Evolutionary conservation across 441 rosid genomes (phyloP).

Genomic region (Biscutella auriculata): DNA sequence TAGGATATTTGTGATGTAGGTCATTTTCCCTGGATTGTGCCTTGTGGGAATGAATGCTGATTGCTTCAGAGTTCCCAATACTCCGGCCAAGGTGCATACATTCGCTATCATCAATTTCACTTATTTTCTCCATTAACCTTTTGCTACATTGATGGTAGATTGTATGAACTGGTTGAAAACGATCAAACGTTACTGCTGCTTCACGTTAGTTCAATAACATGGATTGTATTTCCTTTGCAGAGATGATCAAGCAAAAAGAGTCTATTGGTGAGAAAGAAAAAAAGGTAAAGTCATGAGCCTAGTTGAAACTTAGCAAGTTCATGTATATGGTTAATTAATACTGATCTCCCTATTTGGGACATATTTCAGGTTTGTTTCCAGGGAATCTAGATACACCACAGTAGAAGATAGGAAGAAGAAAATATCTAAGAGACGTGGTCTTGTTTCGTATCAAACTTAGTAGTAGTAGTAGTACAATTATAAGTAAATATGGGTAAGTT

Average conservation of each 20-base stretch:
- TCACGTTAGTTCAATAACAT: neutral
- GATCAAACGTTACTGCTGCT: neutral
- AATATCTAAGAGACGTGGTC: slow-evolving; percentile 2
- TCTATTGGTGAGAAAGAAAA: slow-evolving; percentile 1
- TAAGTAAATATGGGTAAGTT: slow-evolving; percentile 17
- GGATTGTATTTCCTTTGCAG: slow-evolving; percentile 11
- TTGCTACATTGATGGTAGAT: neutral
- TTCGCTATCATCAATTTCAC: neutral
- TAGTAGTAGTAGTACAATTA: neutral
- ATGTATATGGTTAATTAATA: neutral
- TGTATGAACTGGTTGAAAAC: neutral
- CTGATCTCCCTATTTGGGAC: neutral
- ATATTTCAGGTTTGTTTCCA: slow-evolving; percentile 20
- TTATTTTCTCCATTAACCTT: neutral
- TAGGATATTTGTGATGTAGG: slow-evolving; percentile 22
- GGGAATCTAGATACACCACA: slow-evolving; percentile 15
- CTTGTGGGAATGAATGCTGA: slow-evolving; percentile 71
- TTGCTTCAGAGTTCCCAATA: slow-evolving; percentile 40
- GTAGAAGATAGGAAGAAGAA: slow-evolving; percentile 14
- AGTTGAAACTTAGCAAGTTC: neutral
- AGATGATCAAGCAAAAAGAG: slow-evolving; percentile 3
- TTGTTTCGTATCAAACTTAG: slow-evolving; percentile 15
- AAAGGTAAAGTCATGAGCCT: slow-evolving; percentile 4
- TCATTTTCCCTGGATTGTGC: slow-evolving; percentile 65
- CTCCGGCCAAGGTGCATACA: slow-evolving; percentile 49